These are phyloP conservation scores for Hura crepitans DNA, from an alignment of 441 rosid genomes.

Conservation along the genomic window DNA sequence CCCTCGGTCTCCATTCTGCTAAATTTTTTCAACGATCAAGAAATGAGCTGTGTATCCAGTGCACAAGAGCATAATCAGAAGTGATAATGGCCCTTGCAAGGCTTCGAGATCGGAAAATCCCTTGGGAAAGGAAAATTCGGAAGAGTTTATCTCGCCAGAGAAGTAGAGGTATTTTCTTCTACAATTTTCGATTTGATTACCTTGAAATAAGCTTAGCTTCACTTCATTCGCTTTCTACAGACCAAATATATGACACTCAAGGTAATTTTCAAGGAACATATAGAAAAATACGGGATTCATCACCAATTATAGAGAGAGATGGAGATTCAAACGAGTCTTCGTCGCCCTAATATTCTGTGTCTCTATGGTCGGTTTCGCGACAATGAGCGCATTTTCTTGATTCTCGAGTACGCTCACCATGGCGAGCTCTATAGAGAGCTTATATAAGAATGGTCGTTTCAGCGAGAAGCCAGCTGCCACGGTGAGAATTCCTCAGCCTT, in stretches of 20 bases:
- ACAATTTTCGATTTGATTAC: not conserved
- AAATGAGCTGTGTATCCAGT: not conserved
- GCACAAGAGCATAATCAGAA: slow-evolving; percentile 12
- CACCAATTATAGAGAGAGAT: slow-evolving; percentile 82
- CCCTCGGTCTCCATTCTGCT: not conserved
- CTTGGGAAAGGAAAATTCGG: slow-evolving; percentile 70
- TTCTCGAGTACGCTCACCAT: slow-evolving; percentile 83
- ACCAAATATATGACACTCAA: slow-evolving; percentile 75
- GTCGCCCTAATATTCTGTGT: slow-evolving; percentile 69
- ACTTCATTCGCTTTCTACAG: slow-evolving; percentile 27
- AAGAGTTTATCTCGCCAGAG: slow-evolving; percentile 67
- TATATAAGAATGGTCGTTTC: slow-evolving; percentile 50
- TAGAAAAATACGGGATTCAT: slow-evolving; percentile 72
- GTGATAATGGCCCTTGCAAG: slow-evolving; percentile 42
- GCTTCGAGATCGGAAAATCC: slow-evolving; percentile 70
- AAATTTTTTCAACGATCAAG: not conserved
- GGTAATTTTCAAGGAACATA: slow-evolving; percentile 77
- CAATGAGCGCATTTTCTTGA: slow-evolving; percentile 59
- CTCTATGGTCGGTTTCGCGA: slow-evolving; percentile 91
- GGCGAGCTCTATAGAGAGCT: slow-evolving; percentile 82
- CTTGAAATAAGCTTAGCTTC: not conserved
- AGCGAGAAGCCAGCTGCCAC: slow-evolving; percentile 75
- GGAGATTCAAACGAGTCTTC: slow-evolving; percentile 72
- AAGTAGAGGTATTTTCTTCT: slow-evolving; percentile 37
- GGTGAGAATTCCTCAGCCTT: slow-evolving; percentile 25